Evolutionary conservation across 2,329 filamentous ascomycete genomes (phyloP), one percentile per base, ranked within the genome.

Genomic region (Fusarium buxicola): DNA sequence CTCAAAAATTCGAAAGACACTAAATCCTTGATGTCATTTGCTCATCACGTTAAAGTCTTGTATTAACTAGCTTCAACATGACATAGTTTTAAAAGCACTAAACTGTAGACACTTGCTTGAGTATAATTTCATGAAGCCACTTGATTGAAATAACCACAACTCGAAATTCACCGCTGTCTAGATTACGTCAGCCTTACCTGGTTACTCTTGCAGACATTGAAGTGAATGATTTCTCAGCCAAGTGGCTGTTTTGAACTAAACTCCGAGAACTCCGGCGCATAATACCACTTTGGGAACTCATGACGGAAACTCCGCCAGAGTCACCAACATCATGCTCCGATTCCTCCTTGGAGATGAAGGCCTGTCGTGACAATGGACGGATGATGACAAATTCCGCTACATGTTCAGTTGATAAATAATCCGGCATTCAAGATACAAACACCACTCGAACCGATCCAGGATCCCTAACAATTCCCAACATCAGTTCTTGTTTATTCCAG

Each of bases 191-290:
- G n/a, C n/a, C n/a, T n/a, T n/a, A n/a, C n/a, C n/a, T n/a, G n/a
- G n/a, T n/a, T n/a, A n/a, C n/a, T 21, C 21, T 21, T n/a, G n/a
- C 21, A 21, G 21, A 21, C n/a, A n/a, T 21, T 6, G 6, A 21
- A 21, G 21, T 21, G 21, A 21, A 21, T 21, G 21, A 4, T 21
- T 21, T 21, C 21, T 21, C 21, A 21, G 21, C 21, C 6, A 21
- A 6, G 6, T 21, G 6, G 21, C 21, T 21, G 4, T 4, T 6
- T 4, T 21, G 21, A 16, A 12, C 9, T n/a, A 12, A 45, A 35
- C 47, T 58, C 61, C 61, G 61, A 46, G 39, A 62, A 65, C 61
- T 54, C 61, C 61, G 47, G n/a, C 5, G 13, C 18, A 4, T 24
- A 35, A 61, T 58, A 7, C 61, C 44, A 30, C 1, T 44, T 62